A percentile compares a stretch with the other conserved stretches of the same genome.
phyloP scores from a whole-genome alignment of 176 grass and related monocot genomes.

The Triticum turgidum region DNA sequence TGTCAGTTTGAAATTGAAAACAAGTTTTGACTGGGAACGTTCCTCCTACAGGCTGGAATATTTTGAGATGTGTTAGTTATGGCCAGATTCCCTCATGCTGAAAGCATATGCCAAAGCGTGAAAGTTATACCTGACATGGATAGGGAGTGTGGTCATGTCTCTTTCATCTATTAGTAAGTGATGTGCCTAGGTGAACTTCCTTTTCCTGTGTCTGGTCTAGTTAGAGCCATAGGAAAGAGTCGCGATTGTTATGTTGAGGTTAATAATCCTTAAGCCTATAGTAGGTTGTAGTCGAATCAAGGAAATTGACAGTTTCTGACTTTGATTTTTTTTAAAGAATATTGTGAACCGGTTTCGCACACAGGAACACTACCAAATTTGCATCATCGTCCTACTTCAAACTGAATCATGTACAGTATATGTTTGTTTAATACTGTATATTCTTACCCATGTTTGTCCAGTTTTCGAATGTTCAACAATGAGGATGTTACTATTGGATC shows the following conservation, averaged over 20 bases:
- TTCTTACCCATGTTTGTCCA: conserved; percentile 37
- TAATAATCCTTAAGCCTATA: background rate
- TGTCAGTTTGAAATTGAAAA: conserved; percentile 22
- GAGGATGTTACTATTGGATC: conserved; percentile 96
- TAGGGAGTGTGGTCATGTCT: background rate
- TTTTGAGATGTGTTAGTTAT: background rate
- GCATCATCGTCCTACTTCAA: background rate
- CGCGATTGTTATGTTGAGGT: background rate
- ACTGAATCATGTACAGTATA: background rate
- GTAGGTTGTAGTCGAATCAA: background rate
- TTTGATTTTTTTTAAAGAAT: background rate
- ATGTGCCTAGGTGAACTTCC: background rate
- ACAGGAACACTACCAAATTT: background rate
- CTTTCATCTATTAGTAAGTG: conserved; percentile 11
- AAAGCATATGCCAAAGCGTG: background rate
- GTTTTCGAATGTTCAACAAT: conserved; percentile 99
- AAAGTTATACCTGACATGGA: background rate
- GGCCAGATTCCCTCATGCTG: background rate
- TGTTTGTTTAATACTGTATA: background rate
- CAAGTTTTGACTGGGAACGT: background rate
- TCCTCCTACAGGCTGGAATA: background rate
- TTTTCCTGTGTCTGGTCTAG: background rate
- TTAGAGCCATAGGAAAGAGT: background rate
- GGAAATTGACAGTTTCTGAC: background rate
- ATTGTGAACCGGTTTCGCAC: background rate